Evolutionary conservation across 805 yeast species (phyloP), one percentile per base, ranked within the genome.

Genomic region (Ogataea minuta): DNA sequence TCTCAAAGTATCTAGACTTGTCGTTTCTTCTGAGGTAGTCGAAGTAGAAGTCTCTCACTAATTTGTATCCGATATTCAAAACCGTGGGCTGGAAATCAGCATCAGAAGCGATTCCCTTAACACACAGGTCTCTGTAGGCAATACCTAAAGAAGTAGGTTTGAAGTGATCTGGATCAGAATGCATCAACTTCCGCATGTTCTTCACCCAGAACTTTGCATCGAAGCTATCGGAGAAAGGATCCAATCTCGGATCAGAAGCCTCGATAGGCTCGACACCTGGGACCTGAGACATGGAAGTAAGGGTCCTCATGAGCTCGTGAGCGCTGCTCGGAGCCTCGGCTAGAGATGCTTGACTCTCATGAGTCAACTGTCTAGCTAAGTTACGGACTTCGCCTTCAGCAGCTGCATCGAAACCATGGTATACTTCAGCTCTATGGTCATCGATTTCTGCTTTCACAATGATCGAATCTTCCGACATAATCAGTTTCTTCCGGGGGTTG

Each of bases 201-300:
- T 77, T 77, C 39, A 81, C 79, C 89, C 89, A 81, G 39, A 71
- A 74, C 52, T 72, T 75, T 36, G 84, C 70, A 48, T 73, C 71
- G 55, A 81, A 81, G 6, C 70, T 53, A n/a, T 75, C 81, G 36
- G 74, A 66, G 14, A 67, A 64, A 1, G 89, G 89, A 53, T 82
- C 77, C 49, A 82, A 64, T 35, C 66, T 51, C n/a, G 74, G 68
- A 35, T 66, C 67, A 21, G 57, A 39, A 2, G 42, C 52, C 11
- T 25, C 35, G 36, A 54, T 67, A 2, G 79, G 73, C 30, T 52
- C 50, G 1, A 66, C 57, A 41, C 81, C 81, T 0, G 77, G 77
- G 19, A 73, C 76, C 35, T 65, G 66, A 3, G 77, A 69, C 77
- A 76, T 71, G 39, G 74, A 68, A 2, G 78, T 62, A 45, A 77